Evolutionary conservation across 441 rosid species (phyloP).

Genomic region (Hura crepitans): DNA sequence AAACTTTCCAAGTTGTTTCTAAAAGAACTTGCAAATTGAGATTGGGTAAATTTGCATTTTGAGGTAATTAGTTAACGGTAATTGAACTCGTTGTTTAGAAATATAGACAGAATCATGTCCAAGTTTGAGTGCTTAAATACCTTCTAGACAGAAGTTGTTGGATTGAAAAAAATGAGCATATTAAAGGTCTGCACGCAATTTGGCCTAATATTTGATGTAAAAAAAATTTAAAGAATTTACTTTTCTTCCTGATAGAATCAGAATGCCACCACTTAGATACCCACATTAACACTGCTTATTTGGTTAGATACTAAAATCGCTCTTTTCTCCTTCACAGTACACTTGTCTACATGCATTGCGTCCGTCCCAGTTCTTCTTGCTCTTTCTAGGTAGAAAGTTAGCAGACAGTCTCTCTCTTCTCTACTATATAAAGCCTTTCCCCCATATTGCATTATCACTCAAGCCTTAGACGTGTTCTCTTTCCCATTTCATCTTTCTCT

Average conservation of each 20-base stretch:
- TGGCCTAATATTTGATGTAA: neutral
- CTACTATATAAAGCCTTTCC: constrained; percentile 44
- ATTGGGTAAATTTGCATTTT: neutral
- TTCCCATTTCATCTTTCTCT: neutral
- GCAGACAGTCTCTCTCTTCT: constrained; percentile 7
- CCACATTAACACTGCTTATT: constrained; percentile 12
- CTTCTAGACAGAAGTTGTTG: neutral
- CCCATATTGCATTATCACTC: constrained; percentile 32
- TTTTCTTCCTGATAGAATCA: constrained; percentile 26
- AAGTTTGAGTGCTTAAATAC: neutral
- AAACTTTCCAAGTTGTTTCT: neutral
- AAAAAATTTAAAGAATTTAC: neutral
- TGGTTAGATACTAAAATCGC: constrained; percentile 8
- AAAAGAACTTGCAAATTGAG: neutral
- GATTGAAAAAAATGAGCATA: neutral
- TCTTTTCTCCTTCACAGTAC: constrained; percentile 9
- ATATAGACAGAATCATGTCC: neutral
- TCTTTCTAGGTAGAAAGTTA: constrained; percentile 17
- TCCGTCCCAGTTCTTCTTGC: constrained; percentile 5
- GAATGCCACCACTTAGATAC: constrained; percentile 23
- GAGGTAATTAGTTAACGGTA: neutral
- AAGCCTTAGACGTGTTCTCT: neutral
- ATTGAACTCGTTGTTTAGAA: neutral
- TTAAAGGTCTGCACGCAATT: constrained; percentile 7
- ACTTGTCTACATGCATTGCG: neutral